Conservation (phyloP, 306 rosid species). For the Spatholobus suberectus region DNA sequence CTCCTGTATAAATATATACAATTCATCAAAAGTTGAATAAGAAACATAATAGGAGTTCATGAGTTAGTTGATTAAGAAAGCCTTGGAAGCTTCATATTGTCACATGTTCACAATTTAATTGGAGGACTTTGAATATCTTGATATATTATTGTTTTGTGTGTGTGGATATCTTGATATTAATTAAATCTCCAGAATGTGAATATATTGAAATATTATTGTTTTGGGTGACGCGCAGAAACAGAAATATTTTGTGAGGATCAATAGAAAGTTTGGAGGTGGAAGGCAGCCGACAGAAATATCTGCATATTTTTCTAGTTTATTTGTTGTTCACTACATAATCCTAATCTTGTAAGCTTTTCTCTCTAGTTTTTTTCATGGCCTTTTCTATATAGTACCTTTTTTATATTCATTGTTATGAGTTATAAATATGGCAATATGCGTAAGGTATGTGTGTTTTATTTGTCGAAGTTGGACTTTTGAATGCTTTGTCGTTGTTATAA, state of each 20-base stretch:
- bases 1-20: too few relatives aligned
- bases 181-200: too few relatives aligned
- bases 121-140: too few relatives aligned
- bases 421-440: background rate
- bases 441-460: background rate
- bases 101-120: too few relatives aligned
- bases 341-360: constrained; percentile 51
- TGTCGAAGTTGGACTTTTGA: constrained; percentile 9
- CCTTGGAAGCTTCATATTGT: too few relatives aligned
- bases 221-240: background rate
- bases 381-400: background rate
- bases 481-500: background rate
- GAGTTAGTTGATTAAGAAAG: too few relatives aligned
- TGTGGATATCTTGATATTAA: too few relatives aligned
- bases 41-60: too few relatives aligned
- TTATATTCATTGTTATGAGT: constrained; percentile 2
- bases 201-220: too few relatives aligned
- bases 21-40: too few relatives aligned
- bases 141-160: too few relatives aligned
- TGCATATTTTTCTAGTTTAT: too few relatives aligned
- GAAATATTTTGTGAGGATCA: constrained; percentile 42
- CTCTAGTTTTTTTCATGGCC: background rate
- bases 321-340: constrained; percentile 58
- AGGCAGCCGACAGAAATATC: constrained; percentile 50
- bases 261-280: constrained; percentile 60